Evolutionary conservation across 352 stramenopile genomes (phyloP).

Genomic region (Globisporangium iwayamae): DNA sequence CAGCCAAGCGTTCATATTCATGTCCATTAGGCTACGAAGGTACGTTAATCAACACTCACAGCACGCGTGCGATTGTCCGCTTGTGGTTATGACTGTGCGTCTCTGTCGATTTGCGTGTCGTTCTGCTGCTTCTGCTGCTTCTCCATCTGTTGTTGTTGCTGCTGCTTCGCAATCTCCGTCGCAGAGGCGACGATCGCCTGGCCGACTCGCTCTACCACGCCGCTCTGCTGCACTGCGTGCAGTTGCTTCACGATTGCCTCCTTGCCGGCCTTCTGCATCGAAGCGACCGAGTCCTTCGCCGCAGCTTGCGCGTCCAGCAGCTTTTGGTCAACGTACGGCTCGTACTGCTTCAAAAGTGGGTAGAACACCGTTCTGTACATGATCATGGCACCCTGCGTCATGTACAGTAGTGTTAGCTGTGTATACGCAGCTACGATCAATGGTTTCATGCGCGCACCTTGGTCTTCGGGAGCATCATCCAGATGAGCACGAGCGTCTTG

Average conservation of each 20-base stretch:
- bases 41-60: not conserved
- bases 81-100: not conserved
- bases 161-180: slow-evolving; percentile 6
- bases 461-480: slow-evolving; percentile 94
- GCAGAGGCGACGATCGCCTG: slow-evolving; percentile 29
- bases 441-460: slow-evolving; percentile 24
- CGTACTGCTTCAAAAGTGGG: slow-evolving; percentile 68
- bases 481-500: slow-evolving; percentile 95
- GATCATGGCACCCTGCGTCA: slow-evolving; percentile 41
- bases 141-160: not conserved
- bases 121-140: not conserved
- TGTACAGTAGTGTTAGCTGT: no score
- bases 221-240: slow-evolving; percentile 41
- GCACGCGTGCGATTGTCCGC: not conserved
- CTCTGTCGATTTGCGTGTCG: not conserved
- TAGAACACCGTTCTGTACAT: slow-evolving; percentile 60
- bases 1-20: not conserved
- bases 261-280: slow-evolving; percentile 43
- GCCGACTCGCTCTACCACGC: slow-evolving; percentile 48
- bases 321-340: slow-evolving; percentile 64
- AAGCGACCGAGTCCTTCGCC: slow-evolving; percentile 43
- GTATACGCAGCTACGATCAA: no score
- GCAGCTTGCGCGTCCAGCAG: slow-evolving; percentile 43
- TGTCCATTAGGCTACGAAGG: not conserved
- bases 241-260: slow-evolving; percentile 50